phyloP scores from a whole-genome alignment of 805 yeast species.

The Cyberlindnera sargentensis region DNA sequence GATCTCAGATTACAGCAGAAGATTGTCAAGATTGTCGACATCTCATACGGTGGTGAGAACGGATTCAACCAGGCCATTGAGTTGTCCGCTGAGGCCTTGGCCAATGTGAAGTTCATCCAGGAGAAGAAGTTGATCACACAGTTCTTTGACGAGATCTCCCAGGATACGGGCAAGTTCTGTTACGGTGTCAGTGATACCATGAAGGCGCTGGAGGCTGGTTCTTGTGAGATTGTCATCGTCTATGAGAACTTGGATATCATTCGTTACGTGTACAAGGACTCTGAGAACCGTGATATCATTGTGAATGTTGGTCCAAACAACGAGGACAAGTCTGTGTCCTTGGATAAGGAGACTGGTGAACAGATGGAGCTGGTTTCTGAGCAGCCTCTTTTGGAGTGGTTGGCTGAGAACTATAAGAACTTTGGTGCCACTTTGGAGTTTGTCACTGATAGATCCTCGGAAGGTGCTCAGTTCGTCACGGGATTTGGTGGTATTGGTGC shows the following conservation, averaged over 20 bases:
- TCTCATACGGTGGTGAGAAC: slow-evolving; percentile 98
- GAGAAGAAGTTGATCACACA: slow-evolving; percentile 90
- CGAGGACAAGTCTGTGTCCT: slow-evolving; percentile 65
- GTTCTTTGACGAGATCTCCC: slow-evolving; percentile 96
- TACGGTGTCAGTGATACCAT: slow-evolving; percentile 95
- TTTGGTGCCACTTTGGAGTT: slow-evolving; percentile 96
- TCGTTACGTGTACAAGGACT: slow-evolving; percentile 77
- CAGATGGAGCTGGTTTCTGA: slow-evolving; percentile 90
- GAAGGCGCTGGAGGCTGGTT: slow-evolving; percentile 94
- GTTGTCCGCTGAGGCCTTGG: slow-evolving; percentile 91
- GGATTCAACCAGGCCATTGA: slow-evolving; percentile 99
- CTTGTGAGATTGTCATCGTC: slow-evolving; percentile 88
- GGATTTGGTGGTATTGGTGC: slow-evolving; percentile 99
- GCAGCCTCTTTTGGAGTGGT: slow-evolving; percentile 88
- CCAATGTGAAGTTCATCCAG: slow-evolving; percentile 96
- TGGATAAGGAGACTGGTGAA: slow-evolving; percentile 80
- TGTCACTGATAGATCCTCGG: slow-evolving; percentile 92
- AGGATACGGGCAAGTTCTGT: slow-evolving; percentile 96
- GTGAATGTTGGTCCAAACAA: slow-evolving; percentile 68
- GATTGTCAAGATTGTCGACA: slow-evolving; percentile 88
- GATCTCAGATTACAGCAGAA: slow-evolving; percentile 84
- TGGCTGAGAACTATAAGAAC: slow-evolving; percentile 91
- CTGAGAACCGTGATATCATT: slow-evolving; percentile 71
- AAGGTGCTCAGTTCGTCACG: slow-evolving; percentile 96
- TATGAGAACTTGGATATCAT: slow-evolving; percentile 84